Evolutionary conservation across 2,329 filamentous ascomycete genomes (phyloP).

Genomic region (Arachnopeziza araneosa): DNA sequence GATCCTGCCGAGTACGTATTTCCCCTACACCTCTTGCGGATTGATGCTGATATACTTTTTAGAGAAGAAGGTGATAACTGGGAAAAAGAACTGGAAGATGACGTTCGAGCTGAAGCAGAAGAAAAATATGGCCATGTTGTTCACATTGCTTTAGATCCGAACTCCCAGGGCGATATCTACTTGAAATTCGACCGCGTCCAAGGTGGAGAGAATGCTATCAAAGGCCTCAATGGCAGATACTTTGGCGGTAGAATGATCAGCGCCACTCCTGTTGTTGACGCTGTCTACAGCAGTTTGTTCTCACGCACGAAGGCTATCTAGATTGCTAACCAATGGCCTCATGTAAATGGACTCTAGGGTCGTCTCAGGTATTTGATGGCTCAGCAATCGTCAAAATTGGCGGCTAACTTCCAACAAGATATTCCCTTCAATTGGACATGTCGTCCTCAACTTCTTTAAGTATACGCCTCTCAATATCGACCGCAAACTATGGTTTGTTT

Average conservation of each 20-base stretch:
- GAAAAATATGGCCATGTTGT: conserved; percentile 95
- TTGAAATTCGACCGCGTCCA: conserved; percentile 96
- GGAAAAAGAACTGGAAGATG: conserved; percentile 90
- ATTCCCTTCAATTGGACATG: not conserved
- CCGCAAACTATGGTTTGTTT: not conserved
- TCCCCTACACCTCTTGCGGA: not conserved
- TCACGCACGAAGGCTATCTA: conserved; percentile 78
- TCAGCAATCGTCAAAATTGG: not conserved
- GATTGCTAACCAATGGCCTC: conserved; percentile 34
- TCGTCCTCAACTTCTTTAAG: no score
- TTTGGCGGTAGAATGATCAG: conserved; percentile 92
- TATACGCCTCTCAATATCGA: not conserved
- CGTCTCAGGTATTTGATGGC: conserved; percentile 18
- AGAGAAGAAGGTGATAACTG: conserved; percentile 84
- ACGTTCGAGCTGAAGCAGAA: conserved; percentile 89
- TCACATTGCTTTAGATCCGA: conserved; percentile 91
- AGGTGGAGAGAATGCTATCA: conserved; percentile 95
- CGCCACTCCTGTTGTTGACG: conserved; percentile 93
- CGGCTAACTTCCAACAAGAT: not conserved
- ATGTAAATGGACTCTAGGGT: conserved; percentile 23
- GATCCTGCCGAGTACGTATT: conserved; percentile 77
- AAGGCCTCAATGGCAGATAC: conserved; percentile 92
- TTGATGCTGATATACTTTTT: conserved; percentile 31
- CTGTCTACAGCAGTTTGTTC: conserved; percentile 97
- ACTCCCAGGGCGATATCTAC: conserved; percentile 93